Conservation (phyloP, 2,329 filamentous ascomycete species). For the Trichophyton mentagrophytes region DNA sequence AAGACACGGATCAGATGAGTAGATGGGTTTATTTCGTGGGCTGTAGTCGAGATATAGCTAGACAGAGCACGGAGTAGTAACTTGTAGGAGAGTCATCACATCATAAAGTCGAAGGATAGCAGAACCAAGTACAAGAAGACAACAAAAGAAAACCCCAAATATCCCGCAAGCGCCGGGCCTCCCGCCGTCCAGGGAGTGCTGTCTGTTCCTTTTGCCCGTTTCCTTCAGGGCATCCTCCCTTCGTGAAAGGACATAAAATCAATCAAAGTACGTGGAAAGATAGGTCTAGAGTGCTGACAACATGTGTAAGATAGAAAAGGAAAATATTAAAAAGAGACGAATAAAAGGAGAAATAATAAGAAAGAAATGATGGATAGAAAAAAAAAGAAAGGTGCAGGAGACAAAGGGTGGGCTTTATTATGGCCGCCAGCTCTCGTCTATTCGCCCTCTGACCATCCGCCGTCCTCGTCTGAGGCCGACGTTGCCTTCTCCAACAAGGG, state of each 20-base stretch:
- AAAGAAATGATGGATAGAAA: neutral
- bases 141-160: neutral
- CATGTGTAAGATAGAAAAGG: slow-evolving; percentile 8
- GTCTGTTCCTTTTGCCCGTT: neutral
- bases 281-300: neutral
- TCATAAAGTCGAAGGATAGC: neutral
- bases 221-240: neutral
- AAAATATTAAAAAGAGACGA: slow-evolving; percentile 6
- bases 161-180: neutral
- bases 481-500: slow-evolving; percentile 32
- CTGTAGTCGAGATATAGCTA: neutral
- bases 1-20: neutral
- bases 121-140: neutral
- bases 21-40: neutral
- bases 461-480: slow-evolving; percentile 28
- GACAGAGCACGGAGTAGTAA: neutral
- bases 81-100: neutral
- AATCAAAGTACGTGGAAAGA: neutral
- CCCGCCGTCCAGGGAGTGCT: neutral
- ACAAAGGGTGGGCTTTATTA: neutral
- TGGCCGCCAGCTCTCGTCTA: slow-evolving; percentile 20
- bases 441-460: slow-evolving; percentile 18
- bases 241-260: neutral
- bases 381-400: neutral
- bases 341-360: neutral